Conservation (phyloP, 768 basidiomycete genomes). For the Brasilioporus rufonigricans region DNA sequence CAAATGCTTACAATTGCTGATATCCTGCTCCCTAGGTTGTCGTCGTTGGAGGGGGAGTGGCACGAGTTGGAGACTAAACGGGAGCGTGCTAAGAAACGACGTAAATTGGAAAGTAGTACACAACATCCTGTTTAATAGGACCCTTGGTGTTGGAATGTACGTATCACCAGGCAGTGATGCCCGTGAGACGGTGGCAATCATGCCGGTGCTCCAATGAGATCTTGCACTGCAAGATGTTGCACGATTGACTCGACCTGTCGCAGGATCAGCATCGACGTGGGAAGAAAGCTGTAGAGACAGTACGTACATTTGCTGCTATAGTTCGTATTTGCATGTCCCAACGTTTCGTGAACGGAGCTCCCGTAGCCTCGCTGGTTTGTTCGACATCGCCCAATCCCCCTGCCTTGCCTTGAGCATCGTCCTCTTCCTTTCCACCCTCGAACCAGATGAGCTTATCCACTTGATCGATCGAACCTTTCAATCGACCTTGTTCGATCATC, state of each 20-base stretch:
- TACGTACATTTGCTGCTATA: constrained; percentile 86
- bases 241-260: constrained; percentile 80
- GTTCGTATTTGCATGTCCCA: constrained; percentile 95
- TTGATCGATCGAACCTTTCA: constrained; percentile 94
- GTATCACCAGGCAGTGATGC: constrained; percentile 6
- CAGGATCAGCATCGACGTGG: background rate
- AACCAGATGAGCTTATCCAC: constrained; percentile 95
- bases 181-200: constrained; percentile 14
- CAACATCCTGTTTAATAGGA: constrained; percentile 34
- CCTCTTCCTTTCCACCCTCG: constrained; percentile 81
- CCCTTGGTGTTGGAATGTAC: constrained; percentile 19
- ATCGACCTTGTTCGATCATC: constrained; percentile 97
- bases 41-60: constrained; percentile 89
- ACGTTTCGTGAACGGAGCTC: constrained; percentile 85
- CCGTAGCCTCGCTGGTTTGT: constrained; percentile 84
- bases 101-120: constrained; percentile 55
- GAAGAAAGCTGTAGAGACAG: constrained; percentile 18
- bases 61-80: constrained; percentile 96
- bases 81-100: constrained; percentile 79
- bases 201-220: constrained; percentile 46
- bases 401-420: constrained; percentile 91
- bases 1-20: constrained; percentile 2
- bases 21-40: constrained; percentile 48
- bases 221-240: constrained; percentile 74
- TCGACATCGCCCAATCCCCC: constrained; percentile 88